Evolutionary conservation across 495 filamentous ascomycete species (phyloP), one percentile per base, ranked within the genome.

Genomic region (Xylaria palmicola): DNA sequence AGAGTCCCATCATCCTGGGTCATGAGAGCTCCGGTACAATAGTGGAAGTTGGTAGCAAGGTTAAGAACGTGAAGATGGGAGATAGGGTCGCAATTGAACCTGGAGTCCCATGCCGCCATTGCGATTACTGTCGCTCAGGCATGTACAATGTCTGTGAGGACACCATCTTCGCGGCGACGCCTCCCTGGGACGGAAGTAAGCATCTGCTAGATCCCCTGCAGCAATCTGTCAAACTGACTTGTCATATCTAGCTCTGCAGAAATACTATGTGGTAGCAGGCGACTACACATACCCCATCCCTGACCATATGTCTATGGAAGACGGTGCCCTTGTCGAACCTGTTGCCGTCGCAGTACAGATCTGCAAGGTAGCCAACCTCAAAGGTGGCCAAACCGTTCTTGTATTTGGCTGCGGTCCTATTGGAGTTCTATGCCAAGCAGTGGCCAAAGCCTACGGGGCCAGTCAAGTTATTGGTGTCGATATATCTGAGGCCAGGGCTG

Each of bases 1-100:
- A 54, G 2, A 65, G 49, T 8, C 73, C 71, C 26, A 71, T 76
- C n/a, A 53, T 91, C 68, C 84, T 91, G 19, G 90, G 90, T 54
- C 89, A 92, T 75, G 90, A 91, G 76, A 90, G 89, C 55, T 83
- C 88, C 26, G 90, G 88, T 53, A 79, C 84, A 53, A 74, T 92
- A 37, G 72, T 92, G 52, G 84, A 88, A 32, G 84, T 85, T 30
- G 88, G 88, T 30, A 79, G 86, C 49, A 81, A 79, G 4, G 89
- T 92, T 58, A 88, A 77, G 15, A 74, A 79, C 59, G 79, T 90
- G 63, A 81, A 86, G 64, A 76, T 81, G 20, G 89, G 90, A 62
- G 89, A 91, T 59, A 73, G 70, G 0, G 81, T 84, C 47, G 81
- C 82, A 29, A 82, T 84, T 67, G 82, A 84, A 56, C 81, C 81